A percentile compares a stretch with the other conserved stretches of the same genome.
Evolutionary conservation across 2,329 filamentous ascomycete genomes (phyloP).

Genomic region (Myriosclerotinia scirpicola): DNA sequence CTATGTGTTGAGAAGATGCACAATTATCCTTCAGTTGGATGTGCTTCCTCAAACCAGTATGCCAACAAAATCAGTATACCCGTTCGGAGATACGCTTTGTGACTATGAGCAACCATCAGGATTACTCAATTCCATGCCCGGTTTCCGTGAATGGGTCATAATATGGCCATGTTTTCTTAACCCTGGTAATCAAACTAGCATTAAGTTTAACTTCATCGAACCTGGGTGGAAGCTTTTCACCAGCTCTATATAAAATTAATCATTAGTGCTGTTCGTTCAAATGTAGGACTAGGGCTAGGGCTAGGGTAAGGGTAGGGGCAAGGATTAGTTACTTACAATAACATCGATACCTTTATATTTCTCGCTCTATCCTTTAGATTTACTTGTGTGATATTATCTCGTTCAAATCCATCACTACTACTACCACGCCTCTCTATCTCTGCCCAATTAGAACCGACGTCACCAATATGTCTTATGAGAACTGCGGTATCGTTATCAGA

Average conservation of each 20-base stretch:
- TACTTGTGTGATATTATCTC: conserved; percentile 45
- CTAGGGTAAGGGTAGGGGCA: not conserved
- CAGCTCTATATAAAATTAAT: not conserved
- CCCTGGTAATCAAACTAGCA: not conserved
- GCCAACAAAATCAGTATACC: not conserved
- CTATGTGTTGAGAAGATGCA: not conserved
- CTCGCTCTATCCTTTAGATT: conserved; percentile 56
- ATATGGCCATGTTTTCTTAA: not conserved
- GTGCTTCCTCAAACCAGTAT: not conserved
- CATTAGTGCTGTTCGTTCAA: not conserved
- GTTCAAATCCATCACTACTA: conserved; percentile 34
- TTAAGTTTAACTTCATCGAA: conserved; percentile 1
- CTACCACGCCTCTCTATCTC: conserved; percentile 44
- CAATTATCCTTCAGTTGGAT: not conserved
- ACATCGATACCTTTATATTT: conserved; percentile 50
- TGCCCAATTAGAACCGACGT: conserved; percentile 49
- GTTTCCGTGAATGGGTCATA: not conserved
- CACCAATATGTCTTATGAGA: conserved; percentile 51
- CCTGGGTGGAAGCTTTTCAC: not conserved
- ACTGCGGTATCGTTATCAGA: conserved; percentile 44
- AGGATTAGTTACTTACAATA: conserved; percentile 43
- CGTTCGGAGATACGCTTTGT: not conserved
- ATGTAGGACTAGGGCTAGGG: too few relatives aligned
- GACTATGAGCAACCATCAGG: not conserved
- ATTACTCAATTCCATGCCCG: too few relatives aligned